These are phyloP conservation scores for Gigaspora rosea DNA, from an alignment of 192 early-diverging fungal genomes.

Conservation along the genomic window DNA sequence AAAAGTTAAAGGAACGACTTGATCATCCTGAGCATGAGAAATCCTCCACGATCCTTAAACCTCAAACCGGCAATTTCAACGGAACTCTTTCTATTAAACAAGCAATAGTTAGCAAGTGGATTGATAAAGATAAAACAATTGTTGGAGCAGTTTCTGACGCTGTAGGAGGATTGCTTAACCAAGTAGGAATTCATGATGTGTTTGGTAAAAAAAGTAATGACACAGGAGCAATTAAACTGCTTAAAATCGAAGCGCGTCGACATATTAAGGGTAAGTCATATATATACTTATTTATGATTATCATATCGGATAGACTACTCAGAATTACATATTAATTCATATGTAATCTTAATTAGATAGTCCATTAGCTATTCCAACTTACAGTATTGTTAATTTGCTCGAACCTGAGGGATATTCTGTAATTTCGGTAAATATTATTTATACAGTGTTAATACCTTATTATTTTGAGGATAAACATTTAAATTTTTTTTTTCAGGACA, in stretches of 20 bases:
- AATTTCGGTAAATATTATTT: constrained; percentile 56
- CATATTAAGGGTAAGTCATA: neutral
- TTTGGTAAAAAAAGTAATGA: neutral
- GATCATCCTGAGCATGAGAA: too few relatives aligned
- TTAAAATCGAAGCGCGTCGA: neutral
- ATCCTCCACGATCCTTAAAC: too few relatives aligned
- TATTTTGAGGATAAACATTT: neutral
- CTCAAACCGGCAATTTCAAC: too few relatives aligned
- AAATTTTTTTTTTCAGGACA: constrained; percentile 45
- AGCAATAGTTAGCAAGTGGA: too few relatives aligned
- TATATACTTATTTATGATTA: neutral
- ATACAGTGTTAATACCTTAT: neutral
- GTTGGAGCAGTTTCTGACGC: too few relatives aligned
- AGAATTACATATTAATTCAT: neutral
- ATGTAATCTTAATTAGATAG: constrained; percentile 25
- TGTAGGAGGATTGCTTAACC: too few relatives aligned
- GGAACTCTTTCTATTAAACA: too few relatives aligned
- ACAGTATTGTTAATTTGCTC: constrained; percentile 62
- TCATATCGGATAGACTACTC: too few relatives aligned
- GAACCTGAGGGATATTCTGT: constrained; percentile 75
- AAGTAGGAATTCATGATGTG: too few relatives aligned
- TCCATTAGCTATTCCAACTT: constrained; percentile 34
- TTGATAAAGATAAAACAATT: too few relatives aligned
- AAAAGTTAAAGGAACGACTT: too few relatives aligned
- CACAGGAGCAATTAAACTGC: neutral